These are phyloP conservation scores for Thelonectria rubi DNA, from an alignment of 2,329 filamentous ascomycete genomes.

Conservation along the genomic window DNA sequence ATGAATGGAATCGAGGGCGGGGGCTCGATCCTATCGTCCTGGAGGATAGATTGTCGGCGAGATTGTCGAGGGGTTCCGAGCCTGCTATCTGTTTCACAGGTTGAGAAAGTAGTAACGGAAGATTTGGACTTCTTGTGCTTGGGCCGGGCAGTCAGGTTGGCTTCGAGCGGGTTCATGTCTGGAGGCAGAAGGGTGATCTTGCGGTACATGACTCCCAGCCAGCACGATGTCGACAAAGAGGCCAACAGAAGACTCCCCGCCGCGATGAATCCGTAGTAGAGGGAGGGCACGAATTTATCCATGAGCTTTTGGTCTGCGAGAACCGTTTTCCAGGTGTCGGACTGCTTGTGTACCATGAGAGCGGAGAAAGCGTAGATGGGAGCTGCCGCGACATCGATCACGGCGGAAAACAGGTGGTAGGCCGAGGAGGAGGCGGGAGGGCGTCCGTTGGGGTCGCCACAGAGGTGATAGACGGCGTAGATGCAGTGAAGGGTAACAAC, in stretches of 20 bases:
- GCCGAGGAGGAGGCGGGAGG: constrained; percentile 84
- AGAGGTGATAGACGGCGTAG: constrained; percentile 85
- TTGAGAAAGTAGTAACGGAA: constrained; percentile 59
- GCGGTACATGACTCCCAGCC: constrained; percentile 80
- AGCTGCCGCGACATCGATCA: constrained; percentile 70
- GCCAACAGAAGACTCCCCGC: constrained; percentile 74
- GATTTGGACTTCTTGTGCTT: constrained; percentile 79
- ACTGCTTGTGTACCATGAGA: constrained; percentile 56
- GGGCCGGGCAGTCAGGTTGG: constrained; percentile 78
- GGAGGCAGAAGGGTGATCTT: constrained; percentile 85
- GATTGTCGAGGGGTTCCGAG: constrained; percentile 57
- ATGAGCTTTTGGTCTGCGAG: constrained; percentile 65
- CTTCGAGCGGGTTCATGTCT: constrained; percentile 94
- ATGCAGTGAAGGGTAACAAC: constrained; percentile 74
- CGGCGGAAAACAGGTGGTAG: constrained; percentile 85
- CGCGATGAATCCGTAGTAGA: constrained; percentile 73
- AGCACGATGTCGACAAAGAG: constrained; percentile 76
- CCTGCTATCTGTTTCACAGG: constrained; percentile 65
- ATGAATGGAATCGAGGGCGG: constrained; percentile 77
- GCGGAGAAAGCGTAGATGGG: constrained; percentile 67
- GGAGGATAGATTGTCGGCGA: constrained; percentile 54
- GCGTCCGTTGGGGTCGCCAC: constrained; percentile 73
- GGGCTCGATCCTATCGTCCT: constrained; percentile 57
- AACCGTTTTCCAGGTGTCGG: constrained; percentile 71
- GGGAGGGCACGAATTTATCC: constrained; percentile 68